Percentiles rank a stretch among this genome's conserved stretches.
These are phyloP conservation scores for Tetrastigma voinierianum DNA, from an alignment of 164 flowering plant genomes.

Conservation along the genomic window DNA sequence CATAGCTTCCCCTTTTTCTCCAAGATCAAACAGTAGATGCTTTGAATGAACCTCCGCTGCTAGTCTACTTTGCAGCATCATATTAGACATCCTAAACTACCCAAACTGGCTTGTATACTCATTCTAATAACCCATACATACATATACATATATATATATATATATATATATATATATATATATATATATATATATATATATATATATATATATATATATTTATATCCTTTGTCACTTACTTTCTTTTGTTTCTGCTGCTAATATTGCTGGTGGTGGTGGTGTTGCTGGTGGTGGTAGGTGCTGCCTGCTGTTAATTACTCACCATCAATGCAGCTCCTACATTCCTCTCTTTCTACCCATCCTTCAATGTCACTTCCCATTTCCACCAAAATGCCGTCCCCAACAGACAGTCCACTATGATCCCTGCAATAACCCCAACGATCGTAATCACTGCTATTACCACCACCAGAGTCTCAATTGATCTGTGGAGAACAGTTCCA, in stretches of 20 bases:
- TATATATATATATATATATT: no score
- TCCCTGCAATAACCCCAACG: slow-evolving; percentile 60
- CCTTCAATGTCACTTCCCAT: slow-evolving; percentile 76
- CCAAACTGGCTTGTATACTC: no score
- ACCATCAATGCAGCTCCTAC: slow-evolving; percentile 71
- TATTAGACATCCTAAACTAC: no score
- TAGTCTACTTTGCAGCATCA: no score
- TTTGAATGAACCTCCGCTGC: no score
- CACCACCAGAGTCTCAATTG: slow-evolving; percentile 73
- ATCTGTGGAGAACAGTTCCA: no score
- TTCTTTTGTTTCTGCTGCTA: slow-evolving; percentile 26
- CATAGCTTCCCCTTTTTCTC: no score
- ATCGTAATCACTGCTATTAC: slow-evolving; percentile 75
- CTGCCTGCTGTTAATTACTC: slow-evolving; percentile 41
- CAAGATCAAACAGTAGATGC: no score
- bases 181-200: no score
- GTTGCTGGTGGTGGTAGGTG: slow-evolving; percentile 18
- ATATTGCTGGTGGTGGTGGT: slow-evolving; percentile 24
- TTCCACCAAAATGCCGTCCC: slow-evolving; percentile 59
- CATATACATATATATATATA: no score
- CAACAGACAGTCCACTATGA: slow-evolving; percentile 69
- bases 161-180: no score
- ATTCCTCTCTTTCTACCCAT: slow-evolving; percentile 73
- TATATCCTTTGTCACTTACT: slow-evolving; percentile 39
- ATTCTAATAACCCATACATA: no score